Conservation (phyloP, 2,329 filamentous ascomycete species). For the Fusarium stilboides region DNA sequence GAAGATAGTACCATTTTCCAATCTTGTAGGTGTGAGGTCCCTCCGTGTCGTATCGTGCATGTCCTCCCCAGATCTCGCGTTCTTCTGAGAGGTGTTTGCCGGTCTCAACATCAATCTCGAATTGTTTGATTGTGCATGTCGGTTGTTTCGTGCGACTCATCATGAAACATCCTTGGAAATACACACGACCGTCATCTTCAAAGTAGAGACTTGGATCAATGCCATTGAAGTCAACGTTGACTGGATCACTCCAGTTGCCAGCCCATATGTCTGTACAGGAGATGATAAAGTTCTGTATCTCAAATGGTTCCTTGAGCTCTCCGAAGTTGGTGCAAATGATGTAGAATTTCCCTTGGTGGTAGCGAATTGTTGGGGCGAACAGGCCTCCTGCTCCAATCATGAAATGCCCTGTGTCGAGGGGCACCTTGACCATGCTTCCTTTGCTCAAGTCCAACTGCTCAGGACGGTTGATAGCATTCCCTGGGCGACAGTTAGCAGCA, state of each 20-base stretch:
- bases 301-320: background rate
- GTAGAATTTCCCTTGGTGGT: conserved; percentile 46
- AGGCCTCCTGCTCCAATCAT: conserved; percentile 37
- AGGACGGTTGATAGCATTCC: conserved; percentile 35
- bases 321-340: conserved; percentile 49
- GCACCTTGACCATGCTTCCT: too few relatives aligned
- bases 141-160: conserved; percentile 19
- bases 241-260: conserved; percentile 50
- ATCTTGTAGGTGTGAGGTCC: conserved; percentile 61
- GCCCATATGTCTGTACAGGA: conserved; percentile 45
- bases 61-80: conserved; percentile 35
- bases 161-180: conserved; percentile 45
- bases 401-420: background rate
- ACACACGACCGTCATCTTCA: conserved; percentile 53
- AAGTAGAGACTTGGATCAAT: conserved; percentile 63
- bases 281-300: conserved; percentile 46
- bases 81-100: conserved; percentile 42
- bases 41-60: conserved; percentile 45
- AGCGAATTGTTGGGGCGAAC: conserved; percentile 47
- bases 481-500: conserved; percentile 1
- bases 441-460: too few relatives aligned
- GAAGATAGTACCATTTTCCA: conserved; percentile 60
- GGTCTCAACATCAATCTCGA: conserved; percentile 43
- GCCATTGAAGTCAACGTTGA: conserved; percentile 57
- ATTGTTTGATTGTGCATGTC: conserved; percentile 45